Evolutionary conservation across 2,329 filamentous ascomycete genomes (phyloP).

Genomic region (Claviceps capensis): DNA sequence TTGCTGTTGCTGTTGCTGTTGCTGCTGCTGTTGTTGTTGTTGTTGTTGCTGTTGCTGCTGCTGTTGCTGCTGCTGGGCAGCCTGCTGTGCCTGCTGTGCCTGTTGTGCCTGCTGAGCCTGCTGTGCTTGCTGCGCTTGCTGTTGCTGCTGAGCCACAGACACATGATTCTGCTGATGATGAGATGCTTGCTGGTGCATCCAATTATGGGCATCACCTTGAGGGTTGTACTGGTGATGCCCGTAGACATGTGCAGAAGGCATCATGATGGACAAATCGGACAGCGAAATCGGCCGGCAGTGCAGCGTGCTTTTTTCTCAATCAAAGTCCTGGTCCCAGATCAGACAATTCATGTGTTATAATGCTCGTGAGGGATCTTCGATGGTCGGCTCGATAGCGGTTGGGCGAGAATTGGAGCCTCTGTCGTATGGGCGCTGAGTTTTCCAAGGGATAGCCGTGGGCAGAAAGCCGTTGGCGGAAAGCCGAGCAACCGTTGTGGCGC

Average conservation of each 20-base stretch:
- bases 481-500: neutral
- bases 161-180: slow-evolving; percentile 47
- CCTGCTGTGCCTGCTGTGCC: slow-evolving; percentile 9
- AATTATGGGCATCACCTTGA: slow-evolving; percentile 46
- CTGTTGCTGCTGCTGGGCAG: slow-evolving; percentile 18
- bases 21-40: slow-evolving; percentile 31
- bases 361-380: neutral
- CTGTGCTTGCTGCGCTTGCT: slow-evolving; percentile 4
- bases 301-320: neutral
- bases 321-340: neutral
- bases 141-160: slow-evolving; percentile 36
- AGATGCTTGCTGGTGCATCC: slow-evolving; percentile 53
- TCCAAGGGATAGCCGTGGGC: neutral
- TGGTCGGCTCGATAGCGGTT: neutral
- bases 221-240: slow-evolving; percentile 54
- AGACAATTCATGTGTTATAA: neutral
- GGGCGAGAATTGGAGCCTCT: neutral
- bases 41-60: slow-evolving; percentile 25
- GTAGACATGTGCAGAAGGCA: slow-evolving; percentile 50
- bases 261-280: slow-evolving; percentile 31
- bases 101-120: no score
- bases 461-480: neutral
- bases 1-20: slow-evolving; percentile 9
- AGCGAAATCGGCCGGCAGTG: neutral
- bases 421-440: neutral